Evolutionary conservation across 139 green algal species (phyloP), one percentile per base, ranked within the genome.

Genomic region (Coelastrella sp.): DNA sequence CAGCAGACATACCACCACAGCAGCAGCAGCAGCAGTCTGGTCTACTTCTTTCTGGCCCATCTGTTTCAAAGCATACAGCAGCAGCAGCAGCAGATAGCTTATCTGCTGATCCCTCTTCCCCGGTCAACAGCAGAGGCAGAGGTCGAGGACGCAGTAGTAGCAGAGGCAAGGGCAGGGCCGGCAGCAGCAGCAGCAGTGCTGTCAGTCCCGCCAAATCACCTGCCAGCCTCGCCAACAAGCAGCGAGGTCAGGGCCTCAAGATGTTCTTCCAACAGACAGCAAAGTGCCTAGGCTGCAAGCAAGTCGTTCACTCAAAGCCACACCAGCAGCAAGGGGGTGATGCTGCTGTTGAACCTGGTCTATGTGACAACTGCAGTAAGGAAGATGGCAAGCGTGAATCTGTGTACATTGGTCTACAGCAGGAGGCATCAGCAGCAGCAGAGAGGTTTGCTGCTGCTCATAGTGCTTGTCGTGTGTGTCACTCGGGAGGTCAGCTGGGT

Each of bases 401-500:
- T 17, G 51, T 72, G 0, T 88, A 88, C 32, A 3, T 92, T 15
- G 35, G 64, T 0, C 27, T 80, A 23, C 32, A 79, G 21, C 72
- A 92, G 25, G 72, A 78, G n/a, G 45, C 72, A 4, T 41, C 3
- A 21, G 37, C 38, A 8, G 89, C 86, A 43, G 53, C 81, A 64
- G 45, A 17, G 71, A 83, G 6, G 48, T 66, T 5, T 37, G 45
- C 0, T 82, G 88, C 0, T 9, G 67, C 9, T 64, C 86, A 78
- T 9, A 67, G 37, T 2, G 78, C 81, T 11, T 97, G 94, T 86
- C 51, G 85, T 43, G 13, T 21, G 25, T 97, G 94, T 86, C 92
- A 97, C 83, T 91, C 77, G 21, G 94, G 91, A 5, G 91, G 88
- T 2, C 34, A 82, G 82, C 35, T 62, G 2, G 90, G 92, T 23